phyloP scores from a whole-genome alignment of 2,329 filamentous ascomycete genomes.

The Microcyclospora tardicrescens region DNA sequence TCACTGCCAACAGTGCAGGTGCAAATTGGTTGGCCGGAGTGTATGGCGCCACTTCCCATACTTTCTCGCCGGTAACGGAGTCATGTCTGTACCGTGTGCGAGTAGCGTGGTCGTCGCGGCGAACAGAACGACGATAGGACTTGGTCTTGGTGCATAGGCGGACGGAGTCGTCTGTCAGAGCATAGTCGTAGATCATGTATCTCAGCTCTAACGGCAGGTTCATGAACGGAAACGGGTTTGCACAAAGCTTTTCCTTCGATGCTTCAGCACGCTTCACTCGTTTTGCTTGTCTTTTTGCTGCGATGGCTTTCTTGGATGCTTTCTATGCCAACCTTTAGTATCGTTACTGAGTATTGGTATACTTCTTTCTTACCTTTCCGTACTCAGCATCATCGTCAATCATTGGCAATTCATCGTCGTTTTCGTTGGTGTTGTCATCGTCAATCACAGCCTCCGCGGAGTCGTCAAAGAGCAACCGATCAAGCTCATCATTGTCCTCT shows the following conservation, averaged over 20 bases:
- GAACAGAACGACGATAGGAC: conserved; percentile 11
- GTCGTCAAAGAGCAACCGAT: conserved; percentile 1
- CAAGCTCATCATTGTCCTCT: conserved; percentile 12
- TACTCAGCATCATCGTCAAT: conserved; percentile 1
- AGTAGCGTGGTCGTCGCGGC: conserved; percentile 5
- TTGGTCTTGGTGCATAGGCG: conserved; percentile 10
- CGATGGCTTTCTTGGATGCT: conserved; percentile 6
- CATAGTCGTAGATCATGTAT: conserved; percentile 19
- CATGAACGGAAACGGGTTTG: conserved; percentile 15
- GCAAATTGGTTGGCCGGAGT: neutral
- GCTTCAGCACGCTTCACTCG: neutral
- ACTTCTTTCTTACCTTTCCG: conserved; percentile 1
- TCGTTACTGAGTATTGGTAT: neutral
- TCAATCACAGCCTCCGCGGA: neutral
- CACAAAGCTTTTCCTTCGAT: neutral
- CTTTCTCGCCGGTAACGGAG: neutral
- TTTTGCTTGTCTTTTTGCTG: neutral
- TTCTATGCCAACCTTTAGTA: neutral
- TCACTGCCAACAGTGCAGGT: conserved; percentile 17
- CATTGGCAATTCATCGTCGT: neutral
- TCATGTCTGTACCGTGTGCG: neutral
- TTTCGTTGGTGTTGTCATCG: conserved; percentile 2
- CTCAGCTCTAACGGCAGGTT: conserved; percentile 16
- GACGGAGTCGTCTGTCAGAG: conserved; percentile 12
- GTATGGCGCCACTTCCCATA: neutral